Conservation (phyloP, 495 filamentous ascomycete species). For the Penicillium steckii region DNA sequence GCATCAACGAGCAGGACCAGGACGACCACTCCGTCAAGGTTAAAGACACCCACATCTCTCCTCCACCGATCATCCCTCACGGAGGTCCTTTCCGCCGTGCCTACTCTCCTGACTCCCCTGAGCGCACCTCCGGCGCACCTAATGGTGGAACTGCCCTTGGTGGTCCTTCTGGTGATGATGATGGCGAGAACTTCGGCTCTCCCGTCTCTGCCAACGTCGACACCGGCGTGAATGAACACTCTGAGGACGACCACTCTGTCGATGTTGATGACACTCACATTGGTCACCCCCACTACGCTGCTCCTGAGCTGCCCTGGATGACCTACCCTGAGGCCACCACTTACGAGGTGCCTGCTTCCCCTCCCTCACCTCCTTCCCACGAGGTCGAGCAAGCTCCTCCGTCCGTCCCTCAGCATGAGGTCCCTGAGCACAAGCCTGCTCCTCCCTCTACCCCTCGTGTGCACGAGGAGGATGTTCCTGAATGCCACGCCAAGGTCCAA, state of each 20-base stretch:
- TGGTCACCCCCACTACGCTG: slow-evolving; percentile 2
- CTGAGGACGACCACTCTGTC: slow-evolving; percentile 30
- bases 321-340: slow-evolving; percentile 4
- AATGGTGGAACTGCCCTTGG: slow-evolving; percentile 14
- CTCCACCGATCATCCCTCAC: slow-evolving; percentile 5
- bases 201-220: slow-evolving; percentile 10
- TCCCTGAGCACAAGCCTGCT: slow-evolving; percentile 1
- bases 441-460: slow-evolving; percentile 3
- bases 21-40: slow-evolving; percentile 23
- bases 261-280: slow-evolving; percentile 20
- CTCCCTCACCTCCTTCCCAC: neutral
- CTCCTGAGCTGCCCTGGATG: slow-evolving; percentile 11
- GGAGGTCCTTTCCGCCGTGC: slow-evolving; percentile 17
- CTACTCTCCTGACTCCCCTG: slow-evolving; percentile 16
- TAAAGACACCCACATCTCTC: slow-evolving; percentile 17
- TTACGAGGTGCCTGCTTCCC: slow-evolving; percentile 9
- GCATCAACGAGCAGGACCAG: slow-evolving; percentile 17
- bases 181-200: slow-evolving; percentile 10
- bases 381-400: neutral
- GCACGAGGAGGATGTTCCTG: slow-evolving; percentile 1
- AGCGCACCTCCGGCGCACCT: neutral
- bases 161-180: slow-evolving; percentile 25
- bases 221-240: slow-evolving; percentile 21
- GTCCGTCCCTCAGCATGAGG: neutral
- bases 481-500: slow-evolving; percentile 12